These are phyloP conservation scores for Hirsutella minnesotensis DNA, from an alignment of 2,329 filamentous ascomycete species.

Conservation along the genomic window DNA sequence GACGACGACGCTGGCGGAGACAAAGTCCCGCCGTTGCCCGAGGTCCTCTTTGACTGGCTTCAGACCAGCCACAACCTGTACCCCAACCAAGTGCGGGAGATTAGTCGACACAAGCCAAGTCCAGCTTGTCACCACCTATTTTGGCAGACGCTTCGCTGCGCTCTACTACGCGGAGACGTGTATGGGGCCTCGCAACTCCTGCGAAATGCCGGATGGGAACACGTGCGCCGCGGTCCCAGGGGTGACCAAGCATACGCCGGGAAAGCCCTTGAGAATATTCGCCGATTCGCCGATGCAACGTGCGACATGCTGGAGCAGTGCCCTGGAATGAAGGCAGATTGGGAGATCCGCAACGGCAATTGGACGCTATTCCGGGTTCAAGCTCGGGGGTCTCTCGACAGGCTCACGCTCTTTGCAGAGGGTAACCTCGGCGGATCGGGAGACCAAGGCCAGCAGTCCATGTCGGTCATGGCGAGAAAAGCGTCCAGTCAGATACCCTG, in stretches of 20 bases:
- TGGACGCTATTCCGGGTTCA: constrained; percentile 78
- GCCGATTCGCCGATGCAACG: constrained; percentile 57
- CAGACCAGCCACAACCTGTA: constrained; percentile 63
- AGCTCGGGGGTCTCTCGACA: constrained; percentile 54
- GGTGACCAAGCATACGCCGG: constrained; percentile 60
- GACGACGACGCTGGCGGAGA: constrained; percentile 23
- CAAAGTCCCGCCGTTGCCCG: constrained; percentile 50
- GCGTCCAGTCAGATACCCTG: constrained; percentile 82
- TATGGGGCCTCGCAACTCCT: constrained; percentile 55
- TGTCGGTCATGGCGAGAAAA: constrained; percentile 58
- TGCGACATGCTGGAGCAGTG: constrained; percentile 60
- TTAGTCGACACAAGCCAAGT: constrained; percentile 54
- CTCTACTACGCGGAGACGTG: constrained; percentile 66
- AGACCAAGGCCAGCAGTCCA: constrained; percentile 31
- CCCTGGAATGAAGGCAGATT: constrained; percentile 58
- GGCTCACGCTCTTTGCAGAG: constrained; percentile 69
- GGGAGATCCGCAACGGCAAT: constrained; percentile 71
- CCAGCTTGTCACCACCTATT: constrained; percentile 67
- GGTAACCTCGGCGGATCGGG: constrained; percentile 34
- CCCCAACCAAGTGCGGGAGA: constrained; percentile 50
- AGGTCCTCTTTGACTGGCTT: constrained; percentile 75
- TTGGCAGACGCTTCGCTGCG: constrained; percentile 73
- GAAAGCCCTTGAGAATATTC: constrained; percentile 65
- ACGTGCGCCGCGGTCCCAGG: constrained; percentile 57
- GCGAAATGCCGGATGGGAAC: constrained; percentile 63